phyloP scores from a whole-genome alignment of 768 basidiomycete genomes.

The Gautieria morchelliformis region DNA sequence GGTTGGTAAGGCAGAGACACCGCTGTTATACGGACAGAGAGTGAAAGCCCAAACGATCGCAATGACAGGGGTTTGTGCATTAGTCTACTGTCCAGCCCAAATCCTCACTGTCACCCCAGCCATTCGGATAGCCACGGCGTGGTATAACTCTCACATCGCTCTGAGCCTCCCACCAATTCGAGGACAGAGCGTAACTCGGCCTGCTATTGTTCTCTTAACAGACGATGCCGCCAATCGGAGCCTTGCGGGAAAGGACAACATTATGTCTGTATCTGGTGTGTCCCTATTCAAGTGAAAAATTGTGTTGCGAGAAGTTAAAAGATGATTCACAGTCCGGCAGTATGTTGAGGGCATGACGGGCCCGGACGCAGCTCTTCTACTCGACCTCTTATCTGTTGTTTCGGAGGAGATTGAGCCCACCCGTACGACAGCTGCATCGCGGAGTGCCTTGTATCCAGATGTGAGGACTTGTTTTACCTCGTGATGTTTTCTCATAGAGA shows the following conservation, averaged over 20 bases:
- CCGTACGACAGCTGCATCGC: slow-evolving; percentile 34
- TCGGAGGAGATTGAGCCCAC: slow-evolving; percentile 58
- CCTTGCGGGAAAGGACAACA: slow-evolving; percentile 59
- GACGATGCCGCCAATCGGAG: slow-evolving; percentile 81
- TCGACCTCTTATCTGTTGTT: slow-evolving; percentile 74
- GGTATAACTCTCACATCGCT: slow-evolving; percentile 74
- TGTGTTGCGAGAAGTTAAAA: not conserved
- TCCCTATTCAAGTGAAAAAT: not conserved
- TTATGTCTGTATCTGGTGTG: slow-evolving; percentile 55
- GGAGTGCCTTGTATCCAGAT: slow-evolving; percentile 64
- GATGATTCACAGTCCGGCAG: slow-evolving; percentile 42
- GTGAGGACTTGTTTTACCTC: slow-evolving; percentile 28
- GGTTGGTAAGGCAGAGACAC: slow-evolving; percentile 49
- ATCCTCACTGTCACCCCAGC: slow-evolving; percentile 34
- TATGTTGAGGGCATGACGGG: slow-evolving; percentile 74
- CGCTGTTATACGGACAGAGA: slow-evolving; percentile 64
- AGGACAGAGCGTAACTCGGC: slow-evolving; percentile 37
- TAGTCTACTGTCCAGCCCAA: not conserved
- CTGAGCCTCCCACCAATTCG: slow-evolving; percentile 42
- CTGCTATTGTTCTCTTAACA: slow-evolving; percentile 72
- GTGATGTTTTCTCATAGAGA: not conserved
- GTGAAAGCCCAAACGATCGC: slow-evolving; percentile 83
- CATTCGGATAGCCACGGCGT: slow-evolving; percentile 77
- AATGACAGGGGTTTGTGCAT: slow-evolving; percentile 77
- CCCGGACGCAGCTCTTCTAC: slow-evolving; percentile 40